Percentiles rank a stretch among this genome's conserved stretches.
These are phyloP conservation scores for Talaromyces marneffei DNA, from an alignment of 2,329 filamentous ascomycete species.

Conservation along the genomic window DNA sequence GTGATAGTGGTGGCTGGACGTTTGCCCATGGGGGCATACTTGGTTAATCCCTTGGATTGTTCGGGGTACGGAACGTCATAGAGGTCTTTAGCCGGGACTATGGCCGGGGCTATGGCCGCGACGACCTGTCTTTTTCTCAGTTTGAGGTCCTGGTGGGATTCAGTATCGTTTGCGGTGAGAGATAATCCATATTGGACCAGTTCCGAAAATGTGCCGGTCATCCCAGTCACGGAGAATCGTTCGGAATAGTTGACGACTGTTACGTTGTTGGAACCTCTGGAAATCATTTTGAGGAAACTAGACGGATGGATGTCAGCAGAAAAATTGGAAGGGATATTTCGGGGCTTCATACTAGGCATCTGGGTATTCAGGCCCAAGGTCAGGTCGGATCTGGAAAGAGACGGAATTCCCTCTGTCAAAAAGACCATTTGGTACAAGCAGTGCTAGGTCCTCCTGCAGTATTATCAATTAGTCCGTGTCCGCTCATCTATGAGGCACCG, in stretches of 20 bases:
- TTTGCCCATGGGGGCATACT: conserved; percentile 58
- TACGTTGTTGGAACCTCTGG: conserved; percentile 46
- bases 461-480: not conserved
- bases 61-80: conserved; percentile 47
- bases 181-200: conserved; percentile 24
- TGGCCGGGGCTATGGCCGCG: conserved; percentile 5
- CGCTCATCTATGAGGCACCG: not conserved
- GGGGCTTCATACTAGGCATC: conserved; percentile 52
- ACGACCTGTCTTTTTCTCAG: conserved; percentile 28
- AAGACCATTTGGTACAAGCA: conserved; percentile 34
- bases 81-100: not conserved
- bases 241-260: conserved; percentile 55
- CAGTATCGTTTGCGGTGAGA: conserved; percentile 22
- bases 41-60: conserved; percentile 51
- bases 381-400: conserved; percentile 41
- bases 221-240: conserved; percentile 59
- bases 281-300: conserved; percentile 57
- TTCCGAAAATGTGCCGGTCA: conserved; percentile 55
- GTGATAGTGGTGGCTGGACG: conserved; percentile 56
- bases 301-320: not conserved
- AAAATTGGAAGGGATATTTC: not conserved
- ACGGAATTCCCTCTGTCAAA: conserved; percentile 40
- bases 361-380: conserved; percentile 39
- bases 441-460: conserved; percentile 37
- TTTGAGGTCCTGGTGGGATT: conserved; percentile 19